These are phyloP conservation scores for Podospora anserina DNA, from an alignment of 495 filamentous ascomycete species.

Conservation along the genomic window DNA sequence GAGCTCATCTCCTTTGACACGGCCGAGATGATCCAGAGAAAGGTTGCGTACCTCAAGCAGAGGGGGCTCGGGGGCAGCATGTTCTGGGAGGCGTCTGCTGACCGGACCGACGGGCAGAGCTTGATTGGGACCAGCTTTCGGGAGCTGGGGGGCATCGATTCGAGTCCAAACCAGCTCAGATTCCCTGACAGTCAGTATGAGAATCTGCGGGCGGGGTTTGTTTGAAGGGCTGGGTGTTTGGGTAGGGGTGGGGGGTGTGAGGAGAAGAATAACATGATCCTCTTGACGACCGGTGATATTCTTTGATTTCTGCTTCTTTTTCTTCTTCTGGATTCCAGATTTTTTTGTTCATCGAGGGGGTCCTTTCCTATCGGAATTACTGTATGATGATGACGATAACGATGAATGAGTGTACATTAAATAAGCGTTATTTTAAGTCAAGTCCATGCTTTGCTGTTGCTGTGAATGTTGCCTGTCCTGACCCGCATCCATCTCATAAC, in stretches of 20 bases:
- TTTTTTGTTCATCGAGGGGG: too few relatives aligned
- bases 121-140: constrained; percentile 55
- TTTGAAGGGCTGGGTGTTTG: constrained; percentile 4
- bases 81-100: constrained; percentile 88
- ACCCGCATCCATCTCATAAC: too few relatives aligned
- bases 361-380: too few relatives aligned
- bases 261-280: too few relatives aligned
- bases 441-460: too few relatives aligned
- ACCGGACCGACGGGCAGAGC: constrained; percentile 59
- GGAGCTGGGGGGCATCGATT: constrained; percentile 39
- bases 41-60: constrained; percentile 62
- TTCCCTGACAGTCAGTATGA: constrained; percentile 45
- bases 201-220: constrained; percentile 34
- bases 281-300: background rate
- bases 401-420: too few relatives aligned
- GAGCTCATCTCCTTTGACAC: constrained; percentile 77
- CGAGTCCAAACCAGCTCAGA: constrained; percentile 34
- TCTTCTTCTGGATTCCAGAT: background rate
- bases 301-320: background rate
- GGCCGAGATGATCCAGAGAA: constrained; percentile 54
- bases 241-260: too few relatives aligned
- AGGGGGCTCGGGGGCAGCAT: constrained; percentile 72
- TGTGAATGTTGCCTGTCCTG: too few relatives aligned
- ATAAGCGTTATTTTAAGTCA: too few relatives aligned
- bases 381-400: too few relatives aligned